Evolutionary conservation across 1,284 basidiomycete genomes (phyloP).

Genomic region (Ganoderma lucidum): DNA sequence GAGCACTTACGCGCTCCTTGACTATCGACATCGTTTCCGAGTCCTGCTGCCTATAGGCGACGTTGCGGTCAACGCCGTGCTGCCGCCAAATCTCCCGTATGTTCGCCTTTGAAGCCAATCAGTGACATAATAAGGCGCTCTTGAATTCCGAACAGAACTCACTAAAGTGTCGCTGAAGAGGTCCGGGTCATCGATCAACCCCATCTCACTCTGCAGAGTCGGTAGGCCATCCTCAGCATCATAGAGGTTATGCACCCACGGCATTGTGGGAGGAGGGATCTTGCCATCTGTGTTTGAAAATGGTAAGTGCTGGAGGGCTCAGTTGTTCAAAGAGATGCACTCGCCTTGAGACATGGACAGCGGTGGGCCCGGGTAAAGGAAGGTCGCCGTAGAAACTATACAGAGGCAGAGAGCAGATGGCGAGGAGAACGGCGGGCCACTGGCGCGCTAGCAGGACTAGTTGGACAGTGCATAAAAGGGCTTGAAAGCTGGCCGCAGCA

Average conservation of each 20-base stretch:
- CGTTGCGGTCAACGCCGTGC: slow-evolving; percentile 6
- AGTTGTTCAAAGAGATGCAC: not conserved
- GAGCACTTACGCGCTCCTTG: not conserved
- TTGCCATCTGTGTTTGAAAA: not conserved
- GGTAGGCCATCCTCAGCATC: not conserved
- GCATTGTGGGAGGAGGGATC: not conserved
- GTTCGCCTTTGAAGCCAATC: not conserved
- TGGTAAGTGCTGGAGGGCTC: not conserved
- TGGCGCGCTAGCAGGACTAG: too few relatives aligned
- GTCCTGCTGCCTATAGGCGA: slow-evolving; percentile 8
- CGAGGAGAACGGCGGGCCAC: too few relatives aligned
- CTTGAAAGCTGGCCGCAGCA: too few relatives aligned
- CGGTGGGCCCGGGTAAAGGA: too few relatives aligned
- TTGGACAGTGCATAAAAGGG: too few relatives aligned
- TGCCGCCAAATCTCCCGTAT: slow-evolving; percentile 13
- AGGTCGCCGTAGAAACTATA: not conserved
- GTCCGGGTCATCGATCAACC: not conserved
- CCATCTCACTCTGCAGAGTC: slow-evolving; percentile 2
- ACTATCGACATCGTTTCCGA: not conserved
- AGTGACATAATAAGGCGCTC: not conserved
- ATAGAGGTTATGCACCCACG: not conserved
- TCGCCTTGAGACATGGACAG: not conserved
- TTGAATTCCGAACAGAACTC: not conserved
- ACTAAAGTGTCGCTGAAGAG: not conserved
- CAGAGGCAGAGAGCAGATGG: too few relatives aligned